These are phyloP conservation scores for Sporodiniella umbellata DNA, from an alignment of 371 early-diverging fungal species.

Conservation along the genomic window DNA sequence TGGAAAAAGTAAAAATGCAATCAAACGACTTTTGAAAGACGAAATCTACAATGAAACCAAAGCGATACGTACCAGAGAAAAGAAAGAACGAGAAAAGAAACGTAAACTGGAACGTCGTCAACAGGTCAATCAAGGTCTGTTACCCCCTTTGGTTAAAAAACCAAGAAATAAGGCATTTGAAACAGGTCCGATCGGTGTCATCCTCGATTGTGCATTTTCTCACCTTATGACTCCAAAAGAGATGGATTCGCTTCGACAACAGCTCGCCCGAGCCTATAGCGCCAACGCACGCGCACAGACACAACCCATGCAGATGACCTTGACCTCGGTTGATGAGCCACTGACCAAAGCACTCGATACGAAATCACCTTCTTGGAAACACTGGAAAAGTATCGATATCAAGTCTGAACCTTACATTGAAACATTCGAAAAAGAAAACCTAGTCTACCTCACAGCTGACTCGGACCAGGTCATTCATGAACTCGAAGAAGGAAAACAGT, in stretches of 20 bases:
- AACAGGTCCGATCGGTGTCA: slow-evolving; percentile 40
- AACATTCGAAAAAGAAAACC: slow-evolving; percentile 47
- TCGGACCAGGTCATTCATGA: slow-evolving; percentile 64
- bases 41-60: slow-evolving; percentile 34
- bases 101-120: slow-evolving; percentile 28
- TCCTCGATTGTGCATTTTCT: slow-evolving; percentile 77
- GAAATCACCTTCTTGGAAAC: slow-evolving; percentile 37
- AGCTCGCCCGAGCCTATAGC: slow-evolving; percentile 69
- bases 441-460: slow-evolving; percentile 92
- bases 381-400: slow-evolving; percentile 43
- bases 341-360: slow-evolving; percentile 35
- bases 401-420: slow-evolving; percentile 38
- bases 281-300: slow-evolving; percentile 50
- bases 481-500: slow-evolving; percentile 72
- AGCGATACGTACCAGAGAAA: slow-evolving; percentile 22
- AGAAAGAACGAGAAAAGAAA: slow-evolving; percentile 32
- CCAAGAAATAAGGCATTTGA: slow-evolving; percentile 24
- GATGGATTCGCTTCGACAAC: slow-evolving; percentile 62
- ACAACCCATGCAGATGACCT: slow-evolving; percentile 46
- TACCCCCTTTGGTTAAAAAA: slow-evolving; percentile 33
- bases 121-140: slow-evolving; percentile 29
- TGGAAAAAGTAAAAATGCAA: slow-evolving; percentile 39
- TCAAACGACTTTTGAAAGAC: slow-evolving; percentile 38
- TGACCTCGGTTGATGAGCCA: slow-evolving; percentile 46
- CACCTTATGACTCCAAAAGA: slow-evolving; percentile 76